Base-by-base conservation (phyloP, 169 alveolate species). In the Amoebophrya sp. region DNA sequence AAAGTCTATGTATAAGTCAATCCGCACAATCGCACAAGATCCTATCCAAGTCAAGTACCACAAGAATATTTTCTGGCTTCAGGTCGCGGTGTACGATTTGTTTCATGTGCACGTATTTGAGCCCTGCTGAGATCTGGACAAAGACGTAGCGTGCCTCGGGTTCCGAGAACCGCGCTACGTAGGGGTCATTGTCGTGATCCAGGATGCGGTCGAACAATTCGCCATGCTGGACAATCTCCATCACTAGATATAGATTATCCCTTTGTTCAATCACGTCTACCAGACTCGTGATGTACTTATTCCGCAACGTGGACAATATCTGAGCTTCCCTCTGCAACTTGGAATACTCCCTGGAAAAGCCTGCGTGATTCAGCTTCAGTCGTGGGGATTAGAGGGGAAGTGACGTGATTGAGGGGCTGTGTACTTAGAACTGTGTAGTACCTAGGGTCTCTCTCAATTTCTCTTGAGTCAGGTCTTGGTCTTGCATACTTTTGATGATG, bases 31-130 rank as follows among this genome's bases (percentile, higher is more conserved):
- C n/a, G n/a, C n/a, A n/a, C n/a, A n/a, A n/a, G n/a, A n/a, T n/a
- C n/a, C n/a, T n/a, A n/a, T n/a, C n/a, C n/a, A n/a, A n/a, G n/a
- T n/a, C n/a, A n/a, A n/a, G n/a, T 47, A 47, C 65, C 90, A 96
- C 93, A 90, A 96, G 93, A 40, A 96, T 96, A 89, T 96, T 96
- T 92, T 96, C 98, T 33, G 98, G 98, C 54, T 96, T 96, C 41
- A 96, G 90, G 77, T 96, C 98, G 53, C 98, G 95, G 91, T 96
- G 98, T 55, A 96, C 95, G 29, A 96, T 95, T 78, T 95, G 95
- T 47, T 95, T 94, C 36, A 83, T 41, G 93, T 96, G 98, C 95
- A 96, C 93, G 93, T 96, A 96, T 40, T 94, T 90, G 29, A 96
- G 91, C 40, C 96, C 97, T 41, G 91, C 95, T 23, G 94, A 96